Percentiles rank a stretch among this genome's conserved stretches.
These are phyloP conservation scores for Westerdykella aurantiaca DNA, from an alignment of 2,329 filamentous ascomycete species.

Conservation along the genomic window DNA sequence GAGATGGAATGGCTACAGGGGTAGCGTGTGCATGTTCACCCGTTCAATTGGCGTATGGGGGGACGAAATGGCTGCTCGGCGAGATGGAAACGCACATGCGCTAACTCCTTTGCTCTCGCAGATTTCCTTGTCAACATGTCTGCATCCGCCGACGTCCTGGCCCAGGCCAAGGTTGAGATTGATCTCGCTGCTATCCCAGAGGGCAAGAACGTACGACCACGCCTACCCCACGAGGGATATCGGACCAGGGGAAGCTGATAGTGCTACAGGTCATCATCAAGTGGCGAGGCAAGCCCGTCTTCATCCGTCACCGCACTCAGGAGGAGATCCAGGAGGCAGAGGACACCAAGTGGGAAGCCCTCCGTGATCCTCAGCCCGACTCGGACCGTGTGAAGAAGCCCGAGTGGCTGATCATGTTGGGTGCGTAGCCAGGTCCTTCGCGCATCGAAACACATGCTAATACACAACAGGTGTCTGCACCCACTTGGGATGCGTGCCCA, in stretches of 20 bases:
- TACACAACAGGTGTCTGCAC: slow-evolving; percentile 78
- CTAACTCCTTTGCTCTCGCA: slow-evolving; percentile 43
- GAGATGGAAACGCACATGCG: slow-evolving; percentile 20
- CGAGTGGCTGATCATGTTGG: slow-evolving; percentile 98
- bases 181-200: slow-evolving; percentile 88
- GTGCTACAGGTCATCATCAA: slow-evolving; percentile 83
- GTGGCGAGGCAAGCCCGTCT: slow-evolving; percentile 99
- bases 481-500: slow-evolving; percentile 97
- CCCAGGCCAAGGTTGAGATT: slow-evolving; percentile 99
- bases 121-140: slow-evolving; percentile 99
- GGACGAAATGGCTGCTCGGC: slow-evolving; percentile 19
- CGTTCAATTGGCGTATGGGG: slow-evolving; percentile 28
- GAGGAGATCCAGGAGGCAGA: slow-evolving; percentile 94
- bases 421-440: slow-evolving; percentile 44
- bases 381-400: slow-evolving; percentile 94
- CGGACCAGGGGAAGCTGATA: slow-evolving; percentile 13
- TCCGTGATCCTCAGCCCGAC: slow-evolving; percentile 89
- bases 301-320: slow-evolving; percentile 95
- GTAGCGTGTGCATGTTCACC: slow-evolving; percentile 1
- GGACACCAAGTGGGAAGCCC: slow-evolving; percentile 70
- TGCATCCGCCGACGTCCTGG: slow-evolving; percentile 94
- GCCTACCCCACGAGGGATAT: neutral
- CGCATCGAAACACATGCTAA: slow-evolving; percentile 18
- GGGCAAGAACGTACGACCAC: slow-evolving; percentile 87
- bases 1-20: slow-evolving; percentile 2